phyloP scores from a whole-genome alignment of 106 monocot genomes.

The Agapanthus africanus region DNA sequence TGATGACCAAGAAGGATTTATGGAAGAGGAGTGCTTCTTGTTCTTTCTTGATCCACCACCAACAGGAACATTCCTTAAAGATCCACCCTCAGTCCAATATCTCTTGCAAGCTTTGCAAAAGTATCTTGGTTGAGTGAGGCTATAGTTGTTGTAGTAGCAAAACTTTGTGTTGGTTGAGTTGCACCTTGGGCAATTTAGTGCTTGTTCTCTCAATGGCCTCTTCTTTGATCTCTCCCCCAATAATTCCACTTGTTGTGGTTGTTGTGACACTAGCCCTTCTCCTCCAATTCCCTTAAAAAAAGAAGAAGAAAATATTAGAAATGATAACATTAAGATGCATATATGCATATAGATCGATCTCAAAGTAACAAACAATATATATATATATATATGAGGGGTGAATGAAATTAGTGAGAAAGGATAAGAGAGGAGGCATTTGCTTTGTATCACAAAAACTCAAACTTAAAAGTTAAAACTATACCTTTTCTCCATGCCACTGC shows the following conservation, averaged over 20 bases:
- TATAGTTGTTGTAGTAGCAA: constrained; percentile 46
- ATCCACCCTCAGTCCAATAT: constrained; percentile 35
- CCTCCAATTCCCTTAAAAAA: background rate
- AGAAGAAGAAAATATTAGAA: background rate
- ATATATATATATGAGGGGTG: background rate
- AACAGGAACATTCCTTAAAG: constrained; percentile 29
- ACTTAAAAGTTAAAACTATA: no score
- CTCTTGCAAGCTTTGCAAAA: constrained; percentile 48
- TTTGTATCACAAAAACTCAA: no score
- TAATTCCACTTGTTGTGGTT: background rate
- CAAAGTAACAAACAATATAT: background rate
- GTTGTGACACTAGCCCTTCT: background rate
- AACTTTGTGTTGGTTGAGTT: constrained; percentile 36
- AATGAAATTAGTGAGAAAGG: background rate
- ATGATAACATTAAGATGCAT: background rate
- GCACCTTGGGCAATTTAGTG: constrained; percentile 17
- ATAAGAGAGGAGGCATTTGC: no score
- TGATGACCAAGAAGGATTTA: background rate
- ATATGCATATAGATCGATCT: background rate
- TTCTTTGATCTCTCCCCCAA: background rate
- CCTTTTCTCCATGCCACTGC: background rate
- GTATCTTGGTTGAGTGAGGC: constrained; percentile 53
- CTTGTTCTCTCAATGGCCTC: constrained; percentile 7
- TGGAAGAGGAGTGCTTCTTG: constrained; percentile 25
- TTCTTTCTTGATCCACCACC: constrained; percentile 51